Conservation (phyloP, 2,329 filamentous ascomycete genomes). For the Talaromyces albobiverticillius region DNA sequence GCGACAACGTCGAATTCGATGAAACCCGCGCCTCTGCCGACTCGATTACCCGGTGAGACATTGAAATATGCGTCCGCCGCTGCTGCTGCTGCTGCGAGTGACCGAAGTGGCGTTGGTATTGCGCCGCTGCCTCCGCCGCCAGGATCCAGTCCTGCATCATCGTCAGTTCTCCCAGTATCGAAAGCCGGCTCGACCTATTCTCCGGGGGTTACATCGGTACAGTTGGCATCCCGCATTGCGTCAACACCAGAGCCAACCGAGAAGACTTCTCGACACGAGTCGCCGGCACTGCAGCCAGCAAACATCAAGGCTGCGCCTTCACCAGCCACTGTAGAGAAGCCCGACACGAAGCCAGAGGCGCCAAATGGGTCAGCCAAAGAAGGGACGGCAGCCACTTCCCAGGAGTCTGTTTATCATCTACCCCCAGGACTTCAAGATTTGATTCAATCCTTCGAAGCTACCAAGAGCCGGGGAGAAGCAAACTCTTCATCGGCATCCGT, state of each 20-base stretch:
- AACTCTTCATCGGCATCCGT: constrained; percentile 54
- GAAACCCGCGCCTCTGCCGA: constrained; percentile 89
- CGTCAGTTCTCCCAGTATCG: constrained; percentile 48
- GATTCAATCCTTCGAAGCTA: constrained; percentile 83
- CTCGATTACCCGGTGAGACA: constrained; percentile 80
- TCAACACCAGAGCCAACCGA: constrained; percentile 41
- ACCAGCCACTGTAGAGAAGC: constrained; percentile 44
- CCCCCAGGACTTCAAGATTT: constrained; percentile 86
- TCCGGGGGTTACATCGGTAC: constrained; percentile 49
- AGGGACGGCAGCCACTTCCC: constrained; percentile 35
- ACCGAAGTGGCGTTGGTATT: constrained; percentile 86
- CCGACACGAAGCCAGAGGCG: constrained; percentile 38
- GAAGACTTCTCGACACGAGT: constrained; percentile 47
- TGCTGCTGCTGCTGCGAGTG: constrained; percentile 84
- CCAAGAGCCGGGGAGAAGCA: constrained; percentile 59
- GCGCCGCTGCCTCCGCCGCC: constrained; percentile 89
- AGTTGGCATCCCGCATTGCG: constrained; percentile 44
- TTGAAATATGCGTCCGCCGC: constrained; percentile 97
- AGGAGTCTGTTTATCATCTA: constrained; percentile 85
- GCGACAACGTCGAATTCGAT: constrained; percentile 61
- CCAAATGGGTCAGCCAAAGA: constrained; percentile 51
- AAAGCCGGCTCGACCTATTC: constrained; percentile 59
- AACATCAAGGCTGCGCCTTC: constrained; percentile 41
- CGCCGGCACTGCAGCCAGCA: constrained; percentile 44
- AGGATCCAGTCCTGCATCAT: constrained; percentile 54